Conservation (phyloP, 352 stramenopile species). For the Phytopythium ostracodes region DNA sequence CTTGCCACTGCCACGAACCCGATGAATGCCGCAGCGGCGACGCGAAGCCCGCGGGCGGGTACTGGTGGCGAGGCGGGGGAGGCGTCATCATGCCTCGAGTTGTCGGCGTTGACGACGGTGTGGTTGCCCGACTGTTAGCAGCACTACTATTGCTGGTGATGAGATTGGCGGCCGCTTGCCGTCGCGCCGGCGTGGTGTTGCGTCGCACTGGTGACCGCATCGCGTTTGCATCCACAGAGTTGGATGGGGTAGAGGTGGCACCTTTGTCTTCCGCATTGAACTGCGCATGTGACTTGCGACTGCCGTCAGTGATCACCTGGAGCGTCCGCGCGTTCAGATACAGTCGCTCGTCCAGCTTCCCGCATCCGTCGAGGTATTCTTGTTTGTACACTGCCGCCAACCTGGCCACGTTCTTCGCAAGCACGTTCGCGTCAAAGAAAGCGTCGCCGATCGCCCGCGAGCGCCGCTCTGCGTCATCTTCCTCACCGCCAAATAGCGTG, state of each 20-base stretch:
- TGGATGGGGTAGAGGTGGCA: slow-evolving; percentile 1
- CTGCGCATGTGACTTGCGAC: not conserved
- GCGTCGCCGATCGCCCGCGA: slow-evolving; percentile 16
- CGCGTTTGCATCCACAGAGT: slow-evolving; percentile 11
- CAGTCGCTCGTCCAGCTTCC: slow-evolving; percentile 58
- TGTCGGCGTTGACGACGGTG: not conserved
- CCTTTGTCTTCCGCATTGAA: not conserved
- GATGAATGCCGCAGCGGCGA: slow-evolving; percentile 20
- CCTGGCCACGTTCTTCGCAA: slow-evolving; percentile 35
- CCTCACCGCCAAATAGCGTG: not conserved
- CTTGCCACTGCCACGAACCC: slow-evolving; percentile 66
- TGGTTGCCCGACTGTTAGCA: not conserved
- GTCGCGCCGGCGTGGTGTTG: slow-evolving; percentile 8
- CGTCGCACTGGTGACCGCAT: slow-evolving; percentile 34
- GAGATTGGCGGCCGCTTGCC: not conserved
- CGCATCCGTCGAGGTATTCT: slow-evolving; percentile 40
- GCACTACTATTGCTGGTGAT: not conserved
- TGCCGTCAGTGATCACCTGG: slow-evolving; percentile 28
- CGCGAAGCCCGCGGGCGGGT: slow-evolving; percentile 16
- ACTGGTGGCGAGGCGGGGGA: slow-evolving; percentile 29
- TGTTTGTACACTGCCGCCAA: slow-evolving; percentile 35
- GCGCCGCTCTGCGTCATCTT: not conserved
- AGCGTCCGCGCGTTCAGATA: slow-evolving; percentile 33
- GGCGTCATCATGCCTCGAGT: slow-evolving; percentile 31
- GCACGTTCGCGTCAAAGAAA: slow-evolving; percentile 30